These are phyloP conservation scores for Pythium pectinolyticum DNA, from an alignment of 352 stramenopile genomes.

Conservation along the genomic window DNA sequence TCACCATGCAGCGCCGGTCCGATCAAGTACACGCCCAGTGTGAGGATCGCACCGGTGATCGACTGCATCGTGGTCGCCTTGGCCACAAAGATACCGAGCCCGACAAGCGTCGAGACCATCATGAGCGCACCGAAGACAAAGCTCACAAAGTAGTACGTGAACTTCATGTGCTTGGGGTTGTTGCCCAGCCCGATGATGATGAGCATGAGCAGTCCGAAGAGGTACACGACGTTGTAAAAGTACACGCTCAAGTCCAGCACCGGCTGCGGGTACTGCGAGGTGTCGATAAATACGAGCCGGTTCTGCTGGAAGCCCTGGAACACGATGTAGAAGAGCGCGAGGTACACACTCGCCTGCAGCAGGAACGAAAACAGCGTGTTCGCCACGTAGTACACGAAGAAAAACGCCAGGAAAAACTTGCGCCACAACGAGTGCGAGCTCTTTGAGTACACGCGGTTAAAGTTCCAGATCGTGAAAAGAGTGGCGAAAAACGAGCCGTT, in stretches of 20 bases:
- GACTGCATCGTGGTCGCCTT: conserved; percentile 47
- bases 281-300: conserved; percentile 76
- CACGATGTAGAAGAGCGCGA: conserved; percentile 84
- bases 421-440: conserved; percentile 69
- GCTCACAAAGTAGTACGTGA: conserved; percentile 82
- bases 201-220: conserved; percentile 77
- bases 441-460: conserved; percentile 79
- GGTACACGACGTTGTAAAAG: conserved; percentile 79
- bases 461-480: conserved; percentile 89
- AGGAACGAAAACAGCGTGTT: conserved; percentile 74
- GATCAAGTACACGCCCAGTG: conserved; percentile 80
- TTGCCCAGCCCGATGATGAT: conserved; percentile 87
- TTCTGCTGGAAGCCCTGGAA: conserved; percentile 88
- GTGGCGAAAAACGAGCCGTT: conserved; percentile 87
- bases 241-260: conserved; percentile 69
- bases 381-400: conserved; percentile 78
- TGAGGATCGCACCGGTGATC: conserved; percentile 63
- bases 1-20: conserved; percentile 74
- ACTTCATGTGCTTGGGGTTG: conserved; percentile 88
- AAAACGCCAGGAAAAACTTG: conserved; percentile 68
- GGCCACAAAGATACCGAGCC: conserved; percentile 75
- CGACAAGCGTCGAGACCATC: conserved; percentile 75
- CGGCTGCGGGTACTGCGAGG: conserved; percentile 51
- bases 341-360: conserved; percentile 78
- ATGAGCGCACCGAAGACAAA: conserved; percentile 74